phyloP scores from a whole-genome alignment of 345 rosid genomes.

The Psidium friedrichsthalianum region DNA sequence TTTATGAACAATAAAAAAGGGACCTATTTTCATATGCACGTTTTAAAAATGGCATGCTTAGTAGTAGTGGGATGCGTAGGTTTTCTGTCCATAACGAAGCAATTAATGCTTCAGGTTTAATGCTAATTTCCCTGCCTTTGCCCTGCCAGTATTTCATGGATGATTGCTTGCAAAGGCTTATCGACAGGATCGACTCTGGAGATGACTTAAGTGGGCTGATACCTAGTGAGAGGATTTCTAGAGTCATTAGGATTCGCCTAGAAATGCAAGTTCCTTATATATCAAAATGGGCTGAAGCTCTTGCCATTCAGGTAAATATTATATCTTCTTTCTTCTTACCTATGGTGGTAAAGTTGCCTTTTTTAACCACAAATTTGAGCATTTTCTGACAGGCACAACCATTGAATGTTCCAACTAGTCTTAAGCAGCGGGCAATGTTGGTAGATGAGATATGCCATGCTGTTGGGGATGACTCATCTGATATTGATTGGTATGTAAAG shows the following conservation, averaged over 20 bases:
- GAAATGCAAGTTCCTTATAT: slow-evolving; percentile 91
- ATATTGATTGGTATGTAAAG: slow-evolving; percentile 82
- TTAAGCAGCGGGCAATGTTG: slow-evolving; percentile 82
- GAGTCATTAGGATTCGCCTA: slow-evolving; percentile 62
- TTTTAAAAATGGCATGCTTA: background rate
- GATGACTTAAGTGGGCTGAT: slow-evolving; percentile 39
- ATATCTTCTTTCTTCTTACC: background rate
- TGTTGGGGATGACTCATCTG: slow-evolving; percentile 63
- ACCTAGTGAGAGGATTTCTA: slow-evolving; percentile 56
- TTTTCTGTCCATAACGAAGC: background rate
- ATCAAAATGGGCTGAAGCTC: slow-evolving; percentile 94
- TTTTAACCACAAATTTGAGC: background rate
- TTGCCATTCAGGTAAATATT: slow-evolving; percentile 66
- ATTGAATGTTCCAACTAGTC: slow-evolving; percentile 58
- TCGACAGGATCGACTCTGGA: slow-evolving; percentile 57
- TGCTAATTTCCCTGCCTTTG: slow-evolving; percentile 1
- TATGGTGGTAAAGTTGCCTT: background rate
- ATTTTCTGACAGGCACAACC: slow-evolving; percentile 60
- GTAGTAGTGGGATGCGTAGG: background rate
- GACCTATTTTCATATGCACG: background rate
- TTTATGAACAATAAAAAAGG: background rate
- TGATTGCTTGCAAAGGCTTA: slow-evolving; percentile 65
- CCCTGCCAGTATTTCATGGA: slow-evolving; percentile 78
- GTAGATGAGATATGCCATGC: slow-evolving; percentile 91
- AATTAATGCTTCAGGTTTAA: background rate